These are phyloP conservation scores for Talaromyces sp. DNA, from an alignment of 2,329 filamentous ascomycete genomes.

Conservation along the genomic window DNA sequence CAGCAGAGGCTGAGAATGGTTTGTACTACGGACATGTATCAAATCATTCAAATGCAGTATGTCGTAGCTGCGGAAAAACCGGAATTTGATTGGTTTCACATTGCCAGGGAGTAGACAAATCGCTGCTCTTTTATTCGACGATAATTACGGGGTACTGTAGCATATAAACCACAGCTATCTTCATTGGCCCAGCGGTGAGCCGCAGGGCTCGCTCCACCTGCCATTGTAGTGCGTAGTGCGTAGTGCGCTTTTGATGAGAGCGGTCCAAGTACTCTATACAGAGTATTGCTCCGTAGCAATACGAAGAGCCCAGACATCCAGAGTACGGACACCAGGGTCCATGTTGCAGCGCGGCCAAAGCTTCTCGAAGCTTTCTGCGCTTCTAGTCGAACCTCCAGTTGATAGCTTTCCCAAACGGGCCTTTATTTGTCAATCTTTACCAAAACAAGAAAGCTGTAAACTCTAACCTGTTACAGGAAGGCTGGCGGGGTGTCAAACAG, in stretches of 20 bases:
- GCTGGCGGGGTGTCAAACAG: neutral
- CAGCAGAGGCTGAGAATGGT: neutral
- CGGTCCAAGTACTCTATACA: too few relatives aligned
- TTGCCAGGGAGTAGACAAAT: neutral
- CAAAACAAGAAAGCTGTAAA: neutral
- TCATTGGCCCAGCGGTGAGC: neutral
- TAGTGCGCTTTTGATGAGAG: neutral
- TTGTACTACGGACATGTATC: neutral
- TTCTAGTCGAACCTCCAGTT: neutral
- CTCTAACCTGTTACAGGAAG: neutral
- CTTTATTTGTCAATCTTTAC: neutral
- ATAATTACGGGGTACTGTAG: neutral
- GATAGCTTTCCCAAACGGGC: neutral
- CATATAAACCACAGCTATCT: neutral
- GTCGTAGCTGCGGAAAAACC: too few relatives aligned
- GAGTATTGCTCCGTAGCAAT: too few relatives aligned
- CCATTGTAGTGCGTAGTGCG: neutral
- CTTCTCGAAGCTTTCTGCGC: neutral
- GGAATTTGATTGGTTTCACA: neutral
- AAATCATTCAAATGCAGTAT: too few relatives aligned
- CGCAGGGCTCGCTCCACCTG: neutral
- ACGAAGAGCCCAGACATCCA: neutral
- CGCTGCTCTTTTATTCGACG: neutral
- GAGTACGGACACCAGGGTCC: neutral
- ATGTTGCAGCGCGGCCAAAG: neutral